phyloP scores from a whole-genome alignment of 169 alveolate species.

The Cryptosporidium meleagridis region DNA sequence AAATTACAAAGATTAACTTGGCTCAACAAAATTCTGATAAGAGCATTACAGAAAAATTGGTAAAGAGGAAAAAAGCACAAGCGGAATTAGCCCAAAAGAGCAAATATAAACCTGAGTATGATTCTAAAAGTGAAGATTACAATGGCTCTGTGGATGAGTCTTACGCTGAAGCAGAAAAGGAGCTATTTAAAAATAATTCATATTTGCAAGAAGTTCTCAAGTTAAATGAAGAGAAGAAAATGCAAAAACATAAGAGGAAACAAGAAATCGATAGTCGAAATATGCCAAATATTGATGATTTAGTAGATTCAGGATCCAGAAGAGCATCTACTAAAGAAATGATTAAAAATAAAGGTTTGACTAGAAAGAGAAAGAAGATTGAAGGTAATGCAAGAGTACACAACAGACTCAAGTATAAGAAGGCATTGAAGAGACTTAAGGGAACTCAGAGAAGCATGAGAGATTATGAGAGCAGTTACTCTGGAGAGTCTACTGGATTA shows the following conservation, averaged over 20 bases:
- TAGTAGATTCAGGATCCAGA: constrained; percentile 49
- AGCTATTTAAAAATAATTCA: constrained; percentile 35
- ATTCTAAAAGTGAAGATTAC: constrained; percentile 1
- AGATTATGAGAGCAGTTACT: constrained; percentile 81
- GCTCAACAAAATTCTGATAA: constrained; percentile 48
- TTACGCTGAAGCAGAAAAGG: constrained; percentile 15
- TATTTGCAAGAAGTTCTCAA: constrained; percentile 75
- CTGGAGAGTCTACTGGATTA: constrained; percentile 88
- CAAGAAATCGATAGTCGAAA: constrained; percentile 76
- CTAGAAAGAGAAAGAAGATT: constrained; percentile 91
- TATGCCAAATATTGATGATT: constrained; percentile 73
- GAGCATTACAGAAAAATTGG: constrained; percentile 62
- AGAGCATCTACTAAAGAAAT: constrained; percentile 82
- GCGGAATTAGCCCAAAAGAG: constrained; percentile 12
- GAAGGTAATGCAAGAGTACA: constrained; percentile 94
- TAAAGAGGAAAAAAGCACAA: constrained; percentile 32
- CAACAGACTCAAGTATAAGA: constrained; percentile 88
- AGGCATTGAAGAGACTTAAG: constrained; percentile 84
- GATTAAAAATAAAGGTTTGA: constrained; percentile 90
- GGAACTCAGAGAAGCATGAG: constrained; percentile 78
- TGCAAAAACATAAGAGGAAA: constrained; percentile 76
- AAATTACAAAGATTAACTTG: constrained; percentile 6
- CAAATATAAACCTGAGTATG: constrained; percentile 67
- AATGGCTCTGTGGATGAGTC: constrained; percentile 47
- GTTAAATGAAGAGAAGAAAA: constrained; percentile 76